Base-by-base conservation (phyloP, 495 filamentous ascomycete species). In the Aspergillus ellipticus region DNA sequence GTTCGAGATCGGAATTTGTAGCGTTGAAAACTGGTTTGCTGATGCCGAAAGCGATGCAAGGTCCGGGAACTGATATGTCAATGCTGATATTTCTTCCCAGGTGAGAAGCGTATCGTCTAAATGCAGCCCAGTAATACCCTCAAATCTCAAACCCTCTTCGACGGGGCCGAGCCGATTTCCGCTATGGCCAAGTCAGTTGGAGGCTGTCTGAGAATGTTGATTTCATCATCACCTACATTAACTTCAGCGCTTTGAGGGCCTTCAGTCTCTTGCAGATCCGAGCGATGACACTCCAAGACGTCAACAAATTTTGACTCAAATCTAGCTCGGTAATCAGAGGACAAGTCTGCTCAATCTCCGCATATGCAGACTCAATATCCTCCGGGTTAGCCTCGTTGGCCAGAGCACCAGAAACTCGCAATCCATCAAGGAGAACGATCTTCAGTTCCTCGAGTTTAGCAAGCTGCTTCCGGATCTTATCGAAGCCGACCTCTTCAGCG, bases 401-500 rank as follows among this genome's bases (percentile, higher is more conserved):
- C 33, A 72, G 51, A 19, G 79, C 60, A 13, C 74, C 71, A 9
- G 69, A 74, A 42, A 97, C 82, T 29, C 76, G 72, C 55, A 88
- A 63, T 2, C 86, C 85, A 73, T 97, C 92, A 4, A 98, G 78
- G 15, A 97, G 74, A 39, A 96, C 87, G 56, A 91, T 84, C 53
- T 79, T 83, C 55, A 97, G 77, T 63, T 92, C 88, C 45, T 85
- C 72, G 20, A 97, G 75, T 66, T 88, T 80, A 2, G 89, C 86
- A 51, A 91, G 84, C 71, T 92, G 82, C 56, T 80, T 81, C 22
- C 88, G 79, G 58, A 96, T 92, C 76, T 96, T 96, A 51, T 95
- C 92, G 66, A 97, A 97, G 42, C 94, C 94, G 20, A 98, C 83
- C 74, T 97, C 95, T 72, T 98, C 89, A 19, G 89, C 92, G 21